Evolutionary conservation across 331 rosid species (phyloP).

Genomic region (Quercus lobata): DNA sequence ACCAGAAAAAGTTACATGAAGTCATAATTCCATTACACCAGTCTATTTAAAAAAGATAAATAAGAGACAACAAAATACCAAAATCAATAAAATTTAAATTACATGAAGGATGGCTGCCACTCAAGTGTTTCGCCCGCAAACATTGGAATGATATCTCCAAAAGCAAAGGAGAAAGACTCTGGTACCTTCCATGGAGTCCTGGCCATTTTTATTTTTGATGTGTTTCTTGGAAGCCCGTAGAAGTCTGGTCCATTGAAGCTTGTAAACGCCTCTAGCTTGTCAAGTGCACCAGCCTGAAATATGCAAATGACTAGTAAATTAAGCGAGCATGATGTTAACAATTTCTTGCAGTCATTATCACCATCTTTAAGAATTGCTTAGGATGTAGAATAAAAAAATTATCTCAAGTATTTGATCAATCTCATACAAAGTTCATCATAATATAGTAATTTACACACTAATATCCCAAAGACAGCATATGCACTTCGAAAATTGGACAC

Average conservation of each 20-base stretch:
- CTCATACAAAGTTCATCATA: background rate
- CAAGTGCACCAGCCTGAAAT: constrained; percentile 77
- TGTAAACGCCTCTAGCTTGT: constrained; percentile 84
- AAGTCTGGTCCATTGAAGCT: constrained; percentile 97
- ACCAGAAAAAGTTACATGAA: background rate
- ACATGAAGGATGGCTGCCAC: constrained; percentile 57
- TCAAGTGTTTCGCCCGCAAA: constrained; percentile 78
- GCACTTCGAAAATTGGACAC: background rate
- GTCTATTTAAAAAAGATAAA: background rate
- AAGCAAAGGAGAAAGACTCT: constrained; percentile 50
- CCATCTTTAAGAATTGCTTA: background rate
- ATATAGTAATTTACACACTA: background rate
- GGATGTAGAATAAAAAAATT: background rate
- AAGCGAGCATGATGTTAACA: background rate
- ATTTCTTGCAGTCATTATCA: background rate
- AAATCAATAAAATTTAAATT: constrained; percentile 18
- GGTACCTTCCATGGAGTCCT: constrained; percentile 81
- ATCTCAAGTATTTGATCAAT: background rate
- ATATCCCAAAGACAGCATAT: background rate
- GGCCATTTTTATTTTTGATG: constrained; percentile 54
- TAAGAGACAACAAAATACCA: background rate
- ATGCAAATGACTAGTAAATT: background rate
- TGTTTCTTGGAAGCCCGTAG: constrained; percentile 84
- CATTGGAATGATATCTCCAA: constrained; percentile 85
- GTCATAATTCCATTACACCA: background rate